Evolutionary conservation across 2,329 filamentous ascomycete species (phyloP).

Genomic region (Fusarium sp.): DNA sequence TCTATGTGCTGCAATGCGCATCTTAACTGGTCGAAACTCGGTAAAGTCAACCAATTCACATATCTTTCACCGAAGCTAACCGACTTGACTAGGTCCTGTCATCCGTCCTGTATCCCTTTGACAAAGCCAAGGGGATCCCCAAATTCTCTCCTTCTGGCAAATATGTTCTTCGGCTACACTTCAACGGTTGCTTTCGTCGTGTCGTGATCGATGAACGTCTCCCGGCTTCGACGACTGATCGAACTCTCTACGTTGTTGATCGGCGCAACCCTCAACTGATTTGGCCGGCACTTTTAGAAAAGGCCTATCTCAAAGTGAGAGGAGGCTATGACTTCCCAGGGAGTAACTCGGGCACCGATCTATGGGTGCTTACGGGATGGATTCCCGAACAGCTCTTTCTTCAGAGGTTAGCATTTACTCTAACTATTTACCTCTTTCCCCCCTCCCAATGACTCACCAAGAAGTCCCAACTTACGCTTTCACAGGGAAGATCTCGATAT

Average conservation of each 20-base stretch:
- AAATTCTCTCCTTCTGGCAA: constrained; percentile 81
- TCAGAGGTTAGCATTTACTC: constrained; percentile 65
- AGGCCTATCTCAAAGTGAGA: constrained; percentile 94
- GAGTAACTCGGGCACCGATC: constrained; percentile 94
- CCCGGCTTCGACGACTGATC: constrained; percentile 78
- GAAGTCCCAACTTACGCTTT: constrained; percentile 15
- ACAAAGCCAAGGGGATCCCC: constrained; percentile 67
- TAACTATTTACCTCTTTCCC: neutral
- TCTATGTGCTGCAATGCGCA: constrained; percentile 81
- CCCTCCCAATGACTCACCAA: neutral
- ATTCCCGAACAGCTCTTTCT: constrained; percentile 95
- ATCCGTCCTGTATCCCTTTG: constrained; percentile 80
- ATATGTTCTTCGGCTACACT: constrained; percentile 92
- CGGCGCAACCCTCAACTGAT: constrained; percentile 82
- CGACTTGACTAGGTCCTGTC: constrained; percentile 68
- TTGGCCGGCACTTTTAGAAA: constrained; percentile 94
- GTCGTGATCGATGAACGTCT: constrained; percentile 91
- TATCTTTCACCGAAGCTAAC: constrained; percentile 4
- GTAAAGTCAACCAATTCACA: constrained; percentile 55
- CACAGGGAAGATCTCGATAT: constrained; percentile 80
- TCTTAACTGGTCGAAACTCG: constrained; percentile 74
- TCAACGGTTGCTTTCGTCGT: constrained; percentile 91
- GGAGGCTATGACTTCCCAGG: constrained; percentile 98
- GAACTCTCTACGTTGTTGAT: constrained; percentile 88
- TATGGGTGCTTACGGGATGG: constrained; percentile 95